phyloP scores from a whole-genome alignment of 768 basidiomycete species.

The Auriscalpium orientale region DNA sequence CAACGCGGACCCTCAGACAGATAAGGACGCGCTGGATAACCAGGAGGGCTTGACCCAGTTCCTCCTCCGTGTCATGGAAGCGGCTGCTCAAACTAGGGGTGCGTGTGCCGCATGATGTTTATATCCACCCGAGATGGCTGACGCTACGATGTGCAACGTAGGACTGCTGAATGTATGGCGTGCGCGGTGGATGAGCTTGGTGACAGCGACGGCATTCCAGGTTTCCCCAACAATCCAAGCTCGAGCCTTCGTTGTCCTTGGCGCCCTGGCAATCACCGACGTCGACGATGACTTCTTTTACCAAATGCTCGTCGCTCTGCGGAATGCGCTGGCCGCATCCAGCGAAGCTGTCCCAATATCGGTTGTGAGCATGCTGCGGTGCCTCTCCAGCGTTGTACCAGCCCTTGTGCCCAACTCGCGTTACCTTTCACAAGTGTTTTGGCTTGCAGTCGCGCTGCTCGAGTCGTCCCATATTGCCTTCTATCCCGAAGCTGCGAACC shows the following conservation, averaged over 20 bases:
- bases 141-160: slow-evolving; percentile 18
- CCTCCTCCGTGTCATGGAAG: slow-evolving; percentile 54
- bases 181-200: slow-evolving; percentile 88
- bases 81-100: slow-evolving; percentile 67
- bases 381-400: slow-evolving; percentile 71
- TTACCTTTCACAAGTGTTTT: slow-evolving; percentile 72
- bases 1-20: slow-evolving; percentile 45
- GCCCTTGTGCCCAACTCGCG: slow-evolving; percentile 61
- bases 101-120: slow-evolving; percentile 13
- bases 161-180: slow-evolving; percentile 84
- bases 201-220: slow-evolving; percentile 86
- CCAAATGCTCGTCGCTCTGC: slow-evolving; percentile 86
- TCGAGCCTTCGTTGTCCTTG: slow-evolving; percentile 78
- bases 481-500: slow-evolving; percentile 58
- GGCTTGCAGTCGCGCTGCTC: slow-evolving; percentile 80
- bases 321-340: slow-evolving; percentile 59
- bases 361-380: slow-evolving; percentile 83
- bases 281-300: slow-evolving; percentile 92
- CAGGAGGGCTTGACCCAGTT: slow-evolving; percentile 61
- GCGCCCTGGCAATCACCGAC: slow-evolving; percentile 72
- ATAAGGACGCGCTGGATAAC: slow-evolving; percentile 47
- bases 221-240: slow-evolving; percentile 83
- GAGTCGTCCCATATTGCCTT: slow-evolving; percentile 69
- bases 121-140: too few relatives aligned
- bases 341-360: slow-evolving; percentile 62